A percentile compares a stretch with the other conserved stretches of the same genome.
phyloP scores from a whole-genome alignment of 305 asterid genomes.

The Ilex paraguariensis region DNA sequence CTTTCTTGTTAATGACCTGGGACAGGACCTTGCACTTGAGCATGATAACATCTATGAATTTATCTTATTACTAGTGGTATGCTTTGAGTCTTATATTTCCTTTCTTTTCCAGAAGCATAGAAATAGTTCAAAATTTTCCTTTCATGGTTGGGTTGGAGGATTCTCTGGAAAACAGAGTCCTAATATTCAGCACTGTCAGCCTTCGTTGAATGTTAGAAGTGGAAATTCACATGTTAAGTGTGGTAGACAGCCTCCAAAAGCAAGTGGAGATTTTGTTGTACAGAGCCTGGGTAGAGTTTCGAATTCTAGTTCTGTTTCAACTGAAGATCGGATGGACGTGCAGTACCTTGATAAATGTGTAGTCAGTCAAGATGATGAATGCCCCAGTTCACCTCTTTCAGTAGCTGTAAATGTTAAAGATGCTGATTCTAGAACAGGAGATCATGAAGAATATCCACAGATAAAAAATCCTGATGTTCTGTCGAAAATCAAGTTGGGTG shows the following conservation, averaged over 20 bases:
- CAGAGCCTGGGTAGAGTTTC: slow-evolving; percentile 25
- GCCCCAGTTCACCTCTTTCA: slow-evolving; percentile 24
- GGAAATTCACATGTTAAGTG: slow-evolving; percentile 20
- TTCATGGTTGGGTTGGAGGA: slow-evolving; percentile 68
- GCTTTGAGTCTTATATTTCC: slow-evolving; percentile 15
- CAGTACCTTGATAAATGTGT: slow-evolving; percentile 47
- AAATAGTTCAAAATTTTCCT: slow-evolving; percentile 64
- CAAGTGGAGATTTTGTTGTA: slow-evolving; percentile 28
- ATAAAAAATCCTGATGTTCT: slow-evolving; percentile 30
- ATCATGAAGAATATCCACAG: slow-evolving; percentile 27
- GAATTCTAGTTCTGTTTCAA: slow-evolving; percentile 22
- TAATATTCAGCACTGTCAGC: slow-evolving; percentile 26
- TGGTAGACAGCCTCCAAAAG: slow-evolving; percentile 29
- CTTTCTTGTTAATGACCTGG: slow-evolving; percentile 5
- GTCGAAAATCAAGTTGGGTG: slow-evolving; percentile 89
- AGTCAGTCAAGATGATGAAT: slow-evolving; percentile 43
- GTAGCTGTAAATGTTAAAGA: slow-evolving; percentile 17
- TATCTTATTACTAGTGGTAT: not conserved
- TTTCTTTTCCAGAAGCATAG: slow-evolving; percentile 71
- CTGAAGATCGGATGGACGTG: slow-evolving; percentile 30
- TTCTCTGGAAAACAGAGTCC: slow-evolving; percentile 44
- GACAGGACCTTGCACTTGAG: slow-evolving; percentile 4
- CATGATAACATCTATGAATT: slow-evolving; percentile 10
- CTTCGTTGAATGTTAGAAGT: slow-evolving; percentile 25
- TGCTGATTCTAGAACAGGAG: slow-evolving; percentile 28